These are phyloP conservation scores for Retiboletus flavoniger DNA, from an alignment of 1,284 basidiomycete genomes.

Conservation along the genomic window DNA sequence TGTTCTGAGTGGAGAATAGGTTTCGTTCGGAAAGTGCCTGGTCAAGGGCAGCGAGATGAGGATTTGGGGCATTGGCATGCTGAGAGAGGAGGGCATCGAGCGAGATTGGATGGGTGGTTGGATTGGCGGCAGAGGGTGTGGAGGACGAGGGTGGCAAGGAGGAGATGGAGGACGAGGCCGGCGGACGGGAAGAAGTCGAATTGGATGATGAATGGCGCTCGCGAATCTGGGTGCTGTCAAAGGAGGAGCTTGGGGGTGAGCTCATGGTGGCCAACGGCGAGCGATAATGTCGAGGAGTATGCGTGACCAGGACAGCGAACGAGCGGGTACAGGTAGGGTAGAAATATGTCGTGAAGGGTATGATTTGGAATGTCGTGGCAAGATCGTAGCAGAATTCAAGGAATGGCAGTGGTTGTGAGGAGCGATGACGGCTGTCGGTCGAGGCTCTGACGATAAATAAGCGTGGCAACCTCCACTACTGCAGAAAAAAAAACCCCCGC, in stretches of 20 bases:
- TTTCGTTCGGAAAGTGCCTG: slow-evolving; percentile 76
- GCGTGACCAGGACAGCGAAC: background rate
- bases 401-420: background rate
- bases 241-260: slow-evolving; percentile 11
- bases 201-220: slow-evolving; percentile 31
- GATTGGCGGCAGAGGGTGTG: slow-evolving; percentile 27
- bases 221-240: slow-evolving; percentile 18
- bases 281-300: background rate
- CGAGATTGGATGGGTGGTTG: slow-evolving; percentile 44
- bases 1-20: slow-evolving; percentile 74
- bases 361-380: background rate
- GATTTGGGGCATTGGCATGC: slow-evolving; percentile 52
- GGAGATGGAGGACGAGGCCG: slow-evolving; percentile 24
- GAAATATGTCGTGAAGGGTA: background rate
- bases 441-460: background rate
- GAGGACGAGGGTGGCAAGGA: slow-evolving; percentile 31
- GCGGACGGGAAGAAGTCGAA: slow-evolving; percentile 25
- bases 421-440: background rate
- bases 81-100: slow-evolving; percentile 55
- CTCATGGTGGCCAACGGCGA: slow-evolving; percentile 14
- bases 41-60: slow-evolving; percentile 67
- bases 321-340: background rate
- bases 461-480: background rate
- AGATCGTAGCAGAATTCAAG: slow-evolving; percentile 2
- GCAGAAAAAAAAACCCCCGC: background rate